Percentiles rank a stretch among this genome's conserved stretches.
phyloP scores from a whole-genome alignment of 352 stramenopile genomes.

The Pelagophyceae sp. region DNA sequence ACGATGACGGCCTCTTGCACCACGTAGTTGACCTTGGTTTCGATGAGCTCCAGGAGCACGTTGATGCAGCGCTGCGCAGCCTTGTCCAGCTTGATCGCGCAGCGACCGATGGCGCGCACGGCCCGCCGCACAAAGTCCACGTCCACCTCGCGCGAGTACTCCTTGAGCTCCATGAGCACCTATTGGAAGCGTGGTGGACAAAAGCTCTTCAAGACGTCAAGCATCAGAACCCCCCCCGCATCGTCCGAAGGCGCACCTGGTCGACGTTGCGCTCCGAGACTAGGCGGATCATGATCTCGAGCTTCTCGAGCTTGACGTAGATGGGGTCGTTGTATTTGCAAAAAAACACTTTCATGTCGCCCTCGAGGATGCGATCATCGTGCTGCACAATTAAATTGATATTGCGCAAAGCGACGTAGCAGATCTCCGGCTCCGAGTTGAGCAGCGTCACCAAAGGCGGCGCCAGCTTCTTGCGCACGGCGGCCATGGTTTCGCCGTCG shows the following conservation, averaged over 20 bases:
- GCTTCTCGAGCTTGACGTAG: conserved; percentile 97
- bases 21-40: conserved; percentile 99
- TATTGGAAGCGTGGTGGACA: too few relatives aligned
- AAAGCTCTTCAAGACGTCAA: too few relatives aligned
- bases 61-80: conserved; percentile 96
- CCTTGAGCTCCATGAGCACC: conserved; percentile 95
- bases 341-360: conserved; percentile 91
- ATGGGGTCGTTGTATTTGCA: conserved; percentile 99
- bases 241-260: too few relatives aligned
- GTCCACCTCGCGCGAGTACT: conserved; percentile 97
- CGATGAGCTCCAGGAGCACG: conserved; percentile 94
- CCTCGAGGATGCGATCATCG: conserved; percentile 83
- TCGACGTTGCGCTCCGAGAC: conserved; percentile 96
- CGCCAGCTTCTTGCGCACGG: conserved; percentile 72
- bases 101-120: conserved; percentile 91
- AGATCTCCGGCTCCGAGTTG: conserved; percentile 93
- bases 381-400: conserved; percentile 99
- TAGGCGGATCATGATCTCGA: conserved; percentile 98
- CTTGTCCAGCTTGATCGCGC: conserved; percentile 93
- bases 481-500: neutral
- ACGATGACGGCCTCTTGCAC: conserved; percentile 98
- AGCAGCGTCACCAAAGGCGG: conserved; percentile 96
- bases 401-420: conserved; percentile 97
- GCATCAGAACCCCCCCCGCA: too few relatives aligned
- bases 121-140: conserved; percentile 96